Conservation (phyloP, 352 stramenopile genomes). For the Globisporangium spinosum region DNA sequence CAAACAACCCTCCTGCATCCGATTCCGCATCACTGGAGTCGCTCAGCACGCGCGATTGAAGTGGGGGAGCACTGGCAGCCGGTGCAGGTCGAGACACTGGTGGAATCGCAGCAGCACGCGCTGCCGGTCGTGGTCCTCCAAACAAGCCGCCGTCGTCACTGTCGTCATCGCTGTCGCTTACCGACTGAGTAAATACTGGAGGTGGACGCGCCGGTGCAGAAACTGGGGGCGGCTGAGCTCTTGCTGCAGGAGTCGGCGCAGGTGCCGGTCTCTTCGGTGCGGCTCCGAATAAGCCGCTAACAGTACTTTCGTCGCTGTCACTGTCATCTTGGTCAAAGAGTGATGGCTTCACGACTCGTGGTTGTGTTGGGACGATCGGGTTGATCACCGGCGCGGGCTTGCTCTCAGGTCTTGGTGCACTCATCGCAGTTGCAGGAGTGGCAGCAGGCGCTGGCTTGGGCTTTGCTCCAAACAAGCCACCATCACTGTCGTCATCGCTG, state of each 20-base stretch:
- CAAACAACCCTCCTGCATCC: constrained; percentile 57
- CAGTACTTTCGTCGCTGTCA: constrained; percentile 22
- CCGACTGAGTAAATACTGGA: constrained; percentile 21
- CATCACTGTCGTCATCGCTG: neutral
- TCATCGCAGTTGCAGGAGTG: neutral
- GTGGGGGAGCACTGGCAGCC: constrained; percentile 10
- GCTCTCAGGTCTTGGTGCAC: neutral
- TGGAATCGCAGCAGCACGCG: neutral
- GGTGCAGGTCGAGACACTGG: constrained; percentile 15
- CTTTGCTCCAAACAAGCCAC: neutral
- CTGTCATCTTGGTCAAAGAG: neutral
- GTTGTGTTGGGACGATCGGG: neutral
- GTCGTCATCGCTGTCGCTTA: constrained; percentile 36
- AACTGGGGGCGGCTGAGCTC: neutral
- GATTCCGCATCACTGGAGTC: constrained; percentile 62
- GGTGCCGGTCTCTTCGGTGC: neutral
- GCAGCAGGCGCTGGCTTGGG: neutral
- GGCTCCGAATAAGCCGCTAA: constrained; percentile 34
- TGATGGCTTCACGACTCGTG: neutral
- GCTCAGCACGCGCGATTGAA: constrained; percentile 32
- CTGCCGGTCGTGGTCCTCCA: constrained; percentile 24
- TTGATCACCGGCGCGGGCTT: neutral
- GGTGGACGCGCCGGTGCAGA: constrained; percentile 17
- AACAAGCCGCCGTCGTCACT: constrained; percentile 40
- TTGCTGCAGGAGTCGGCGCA: neutral